phyloP scores from a whole-genome alignment of 2,329 filamentous ascomycete genomes.

The Aspergillus ochraceus region DNA sequence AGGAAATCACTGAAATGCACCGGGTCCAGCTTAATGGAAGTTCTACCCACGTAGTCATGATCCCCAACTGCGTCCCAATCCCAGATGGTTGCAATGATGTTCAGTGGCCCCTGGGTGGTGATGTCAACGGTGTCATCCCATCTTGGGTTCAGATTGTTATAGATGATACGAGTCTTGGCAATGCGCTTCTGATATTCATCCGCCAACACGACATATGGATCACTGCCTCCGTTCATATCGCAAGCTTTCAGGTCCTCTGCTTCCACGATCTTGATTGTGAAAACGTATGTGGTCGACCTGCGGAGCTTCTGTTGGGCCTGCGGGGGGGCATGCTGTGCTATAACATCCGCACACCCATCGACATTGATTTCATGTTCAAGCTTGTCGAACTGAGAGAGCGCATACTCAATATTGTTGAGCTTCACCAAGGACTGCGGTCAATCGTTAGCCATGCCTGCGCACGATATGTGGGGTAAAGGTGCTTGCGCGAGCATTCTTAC shows the following conservation, averaged over 20 bases:
- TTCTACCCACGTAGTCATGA: conserved; percentile 94
- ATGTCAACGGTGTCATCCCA: conserved; percentile 99
- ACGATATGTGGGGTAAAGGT: no score
- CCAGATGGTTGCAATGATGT: conserved; percentile 96
- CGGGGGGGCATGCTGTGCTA: conserved; percentile 72
- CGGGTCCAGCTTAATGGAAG: conserved; percentile 98
- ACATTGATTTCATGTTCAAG: conserved; percentile 88
- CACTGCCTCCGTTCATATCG: conserved; percentile 88
- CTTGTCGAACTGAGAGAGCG: conserved; percentile 86
- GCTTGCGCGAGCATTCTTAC: conserved; percentile 49
- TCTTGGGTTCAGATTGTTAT: conserved; percentile 84
- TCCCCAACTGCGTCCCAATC: conserved; percentile 97
- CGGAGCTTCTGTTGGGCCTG: conserved; percentile 62
- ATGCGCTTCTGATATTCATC: conserved; percentile 98
- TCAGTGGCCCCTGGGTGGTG: conserved; percentile 84
- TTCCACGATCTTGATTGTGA: conserved; percentile 98
- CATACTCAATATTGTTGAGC: conserved; percentile 95
- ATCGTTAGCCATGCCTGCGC: conserved; percentile 6
- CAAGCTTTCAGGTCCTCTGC: conserved; percentile 98
- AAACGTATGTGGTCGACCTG: conserved; percentile 85
- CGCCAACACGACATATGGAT: conserved; percentile 94
- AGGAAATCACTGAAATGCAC: conserved; percentile 94
- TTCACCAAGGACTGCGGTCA: conserved; percentile 83
- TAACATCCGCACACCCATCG: conserved; percentile 80
- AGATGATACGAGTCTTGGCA: conserved; percentile 89